Percentiles rank a stretch among this genome's conserved stretches.
Evolutionary conservation across 2,329 filamentous ascomycete species (phyloP).

Genomic region (Arthroderma sp.): DNA sequence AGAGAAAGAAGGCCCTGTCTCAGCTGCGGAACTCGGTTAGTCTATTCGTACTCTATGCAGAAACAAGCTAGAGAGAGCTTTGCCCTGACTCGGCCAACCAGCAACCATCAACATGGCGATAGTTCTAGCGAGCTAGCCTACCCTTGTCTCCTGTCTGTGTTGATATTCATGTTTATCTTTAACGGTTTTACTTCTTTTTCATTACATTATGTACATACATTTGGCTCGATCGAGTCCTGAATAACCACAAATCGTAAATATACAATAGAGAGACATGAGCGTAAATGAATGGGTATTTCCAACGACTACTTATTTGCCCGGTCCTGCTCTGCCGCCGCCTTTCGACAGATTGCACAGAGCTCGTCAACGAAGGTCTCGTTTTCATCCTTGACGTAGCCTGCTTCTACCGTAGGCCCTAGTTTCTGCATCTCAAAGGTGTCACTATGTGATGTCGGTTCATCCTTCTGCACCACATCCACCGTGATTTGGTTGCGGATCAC

Average conservation of each 20-base stretch:
- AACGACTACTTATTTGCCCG: background rate
- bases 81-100: background rate
- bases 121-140: no score
- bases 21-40: background rate
- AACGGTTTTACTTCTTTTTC: background rate
- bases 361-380: constrained; percentile 14
- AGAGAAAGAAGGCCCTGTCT: background rate
- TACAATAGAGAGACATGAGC: background rate
- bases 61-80: no score
- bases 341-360: constrained; percentile 12
- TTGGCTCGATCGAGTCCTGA: background rate
- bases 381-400: constrained; percentile 7
- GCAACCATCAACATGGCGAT: background rate
- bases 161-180: background rate
- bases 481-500: constrained; percentile 52
- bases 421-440: constrained; percentile 13
- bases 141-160: background rate
- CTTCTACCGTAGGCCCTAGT: constrained; percentile 11
- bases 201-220: background rate
- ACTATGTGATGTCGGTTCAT: constrained; percentile 7
- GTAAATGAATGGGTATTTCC: background rate
- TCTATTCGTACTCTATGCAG: background rate
- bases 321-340: background rate
- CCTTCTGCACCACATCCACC: constrained; percentile 36
- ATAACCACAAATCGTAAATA: background rate